phyloP scores from a whole-genome alignment of 2,329 filamentous ascomycete species.

The Ceratocystis cubensis region DNA sequence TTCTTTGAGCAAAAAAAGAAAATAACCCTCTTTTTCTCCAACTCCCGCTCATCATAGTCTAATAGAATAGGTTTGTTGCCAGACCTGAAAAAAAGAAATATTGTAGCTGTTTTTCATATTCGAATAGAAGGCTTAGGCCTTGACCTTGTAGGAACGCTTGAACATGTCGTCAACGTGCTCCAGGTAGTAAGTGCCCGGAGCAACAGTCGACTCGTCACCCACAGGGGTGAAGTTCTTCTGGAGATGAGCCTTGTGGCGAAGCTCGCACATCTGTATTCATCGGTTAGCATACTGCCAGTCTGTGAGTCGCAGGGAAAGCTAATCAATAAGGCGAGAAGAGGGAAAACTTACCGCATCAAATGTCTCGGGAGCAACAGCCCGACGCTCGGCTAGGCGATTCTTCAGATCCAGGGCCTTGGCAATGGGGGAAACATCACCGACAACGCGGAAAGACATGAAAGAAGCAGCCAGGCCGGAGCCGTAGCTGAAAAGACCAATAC shows the following conservation, averaged over 20 bases:
- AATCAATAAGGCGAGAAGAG: neutral
- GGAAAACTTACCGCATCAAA: constrained; percentile 55
- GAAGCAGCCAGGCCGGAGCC: constrained; percentile 61
- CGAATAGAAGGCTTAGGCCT: constrained; percentile 42
- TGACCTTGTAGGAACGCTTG: constrained; percentile 64
- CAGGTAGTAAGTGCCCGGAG: constrained; percentile 62
- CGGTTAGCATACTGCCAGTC: neutral
- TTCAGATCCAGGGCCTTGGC: constrained; percentile 57
- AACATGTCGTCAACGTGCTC: constrained; percentile 75
- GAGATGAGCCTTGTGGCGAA: constrained; percentile 72
- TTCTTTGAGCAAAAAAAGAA: neutral
- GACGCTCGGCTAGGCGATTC: constrained; percentile 52
- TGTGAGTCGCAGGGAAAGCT: neutral
- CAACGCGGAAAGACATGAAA: constrained; percentile 61
- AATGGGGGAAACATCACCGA: constrained; percentile 56
- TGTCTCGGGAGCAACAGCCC: constrained; percentile 53
- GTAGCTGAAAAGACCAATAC: constrained; percentile 66
- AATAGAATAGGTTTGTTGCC: neutral
- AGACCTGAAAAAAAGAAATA: constrained; percentile 3
- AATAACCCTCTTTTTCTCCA: neutral
- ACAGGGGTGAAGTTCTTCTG: constrained; percentile 64
- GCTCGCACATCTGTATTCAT: constrained; percentile 52
- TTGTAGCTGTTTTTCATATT: constrained; percentile 15
- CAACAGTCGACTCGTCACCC: constrained; percentile 55
- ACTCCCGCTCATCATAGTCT: neutral